Percentiles rank a stretch among this genome's conserved stretches.
phyloP scores from a whole-genome alignment of 768 basidiomycete species.

The Austroboletus festivus region DNA sequence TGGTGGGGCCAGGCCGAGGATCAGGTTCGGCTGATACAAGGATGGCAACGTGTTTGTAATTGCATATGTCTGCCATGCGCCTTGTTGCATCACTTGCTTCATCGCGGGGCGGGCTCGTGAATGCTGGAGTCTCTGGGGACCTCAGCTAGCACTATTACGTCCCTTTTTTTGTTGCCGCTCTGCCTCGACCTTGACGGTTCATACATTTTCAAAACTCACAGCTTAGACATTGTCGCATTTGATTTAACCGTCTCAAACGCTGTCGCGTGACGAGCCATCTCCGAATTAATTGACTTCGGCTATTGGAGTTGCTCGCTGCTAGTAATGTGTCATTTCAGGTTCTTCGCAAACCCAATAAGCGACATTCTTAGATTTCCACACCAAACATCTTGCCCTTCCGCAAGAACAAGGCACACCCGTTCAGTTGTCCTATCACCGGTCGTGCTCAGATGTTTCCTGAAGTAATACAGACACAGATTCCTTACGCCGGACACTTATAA shows the following conservation, averaged over 20 bases:
- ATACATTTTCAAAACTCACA: constrained; percentile 27
- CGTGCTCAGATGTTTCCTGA: constrained; percentile 16
- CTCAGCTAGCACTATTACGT: constrained; percentile 32
- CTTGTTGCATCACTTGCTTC: constrained; percentile 13
- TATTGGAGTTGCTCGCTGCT: constrained; percentile 27
- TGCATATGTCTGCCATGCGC: constrained; percentile 28
- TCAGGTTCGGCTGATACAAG: constrained; percentile 27
- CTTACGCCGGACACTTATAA: constrained; percentile 23
- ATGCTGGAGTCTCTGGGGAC: constrained; percentile 18
- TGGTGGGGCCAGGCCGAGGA: constrained; percentile 32
- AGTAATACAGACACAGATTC: constrained; percentile 24
- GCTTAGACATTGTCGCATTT: constrained; percentile 28
- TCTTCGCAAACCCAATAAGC: constrained; percentile 30
- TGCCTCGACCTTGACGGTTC: constrained; percentile 24
- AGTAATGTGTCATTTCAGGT: constrained; percentile 27
- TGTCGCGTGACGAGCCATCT: constrained; percentile 24
- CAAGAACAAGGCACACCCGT: constrained; percentile 28
- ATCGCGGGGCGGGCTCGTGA: constrained; percentile 23
- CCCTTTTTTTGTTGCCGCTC: constrained; percentile 22
- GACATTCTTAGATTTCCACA: constrained; percentile 28
- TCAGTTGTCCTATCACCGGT: constrained; percentile 33
- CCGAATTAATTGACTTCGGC: constrained; percentile 36
- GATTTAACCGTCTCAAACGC: constrained; percentile 32
- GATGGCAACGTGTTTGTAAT: constrained; percentile 24
- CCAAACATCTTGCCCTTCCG: constrained; percentile 20